Base-by-base conservation (phyloP, 495 filamentous ascomycete species). In the Penicillium antarcticum region DNA sequence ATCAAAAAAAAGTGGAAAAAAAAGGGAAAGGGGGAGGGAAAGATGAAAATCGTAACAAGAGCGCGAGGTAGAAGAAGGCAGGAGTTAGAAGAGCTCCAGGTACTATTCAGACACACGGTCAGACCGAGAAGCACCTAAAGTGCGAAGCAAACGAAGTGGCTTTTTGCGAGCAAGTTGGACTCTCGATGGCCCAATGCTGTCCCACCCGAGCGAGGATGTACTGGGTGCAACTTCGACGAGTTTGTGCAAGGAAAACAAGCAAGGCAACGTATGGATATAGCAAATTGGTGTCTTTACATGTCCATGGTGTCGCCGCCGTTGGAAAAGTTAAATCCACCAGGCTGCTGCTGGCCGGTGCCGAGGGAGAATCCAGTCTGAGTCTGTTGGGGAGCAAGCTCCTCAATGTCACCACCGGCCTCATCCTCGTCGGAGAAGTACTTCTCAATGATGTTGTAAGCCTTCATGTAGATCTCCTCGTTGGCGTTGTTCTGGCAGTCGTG, bases 391-490 rank as follows among this genome's bases (percentile, higher is more conserved):
- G 82, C 84, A 61, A 86, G 65, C 43, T 85, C 84, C 43, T 86
- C 83, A 51, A 85, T 82, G 42, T 91, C 88, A 57, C 83, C 87
- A 48, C 79, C 89, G 53, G 82, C 86, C 62, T 95, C 95, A 11
- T 97, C 94, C 59, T 98, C 94, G 66, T 99, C 95, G 1, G 91
- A 96, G 81, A 99, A 99, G 80, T 99, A 97, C 78, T 96, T 97
- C 82, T 97, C 95, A 62, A 99, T 99, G 74, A 99, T 97, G 79
- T 94, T 97, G 79, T 96, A 99, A 0, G 95, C 95, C 84, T 99
- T 99, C 94, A 99, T 97, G 80, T 99, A 99, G 60, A 99, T 99
- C 75, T 99, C 95, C 74, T 97, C 95, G 75, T 99, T 99, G 74
- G 95, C 92, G 60, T 99, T 99, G 74, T 92, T 96, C 79, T 99